These are phyloP conservation scores for Fraxinus ornus DNA, from an alignment of 305 asterid species.

Conservation along the genomic window DNA sequence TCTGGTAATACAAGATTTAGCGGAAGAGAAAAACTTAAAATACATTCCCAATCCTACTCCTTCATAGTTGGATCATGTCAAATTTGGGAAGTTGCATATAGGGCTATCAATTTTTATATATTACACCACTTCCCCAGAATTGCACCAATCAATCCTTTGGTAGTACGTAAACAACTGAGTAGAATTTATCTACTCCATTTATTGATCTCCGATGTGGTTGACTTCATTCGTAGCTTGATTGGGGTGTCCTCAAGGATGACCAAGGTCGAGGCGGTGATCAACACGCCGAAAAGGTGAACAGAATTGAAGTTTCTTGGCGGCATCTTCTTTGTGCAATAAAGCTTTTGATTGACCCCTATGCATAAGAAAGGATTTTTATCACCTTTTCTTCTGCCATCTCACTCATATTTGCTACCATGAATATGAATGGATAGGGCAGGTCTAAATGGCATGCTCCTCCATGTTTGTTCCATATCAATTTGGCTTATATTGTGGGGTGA, in stretches of 20 bases:
- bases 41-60: not conserved
- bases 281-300: not conserved
- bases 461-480: not conserved
- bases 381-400: not conserved
- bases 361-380: not conserved
- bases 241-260: not conserved
- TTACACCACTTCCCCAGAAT: not conserved
- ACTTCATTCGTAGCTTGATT: not conserved
- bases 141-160: not conserved
- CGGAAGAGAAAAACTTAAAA: not conserved
- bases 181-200: not conserved
- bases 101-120: not conserved
- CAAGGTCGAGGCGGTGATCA: not conserved
- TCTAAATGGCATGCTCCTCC: not conserved
- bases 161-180: not conserved
- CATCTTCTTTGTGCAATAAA: not conserved
- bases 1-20: slow-evolving; percentile 19
- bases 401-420: not conserved
- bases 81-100: not conserved
- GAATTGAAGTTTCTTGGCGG: not conserved
- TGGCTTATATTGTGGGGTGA: not conserved
- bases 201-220: not conserved
- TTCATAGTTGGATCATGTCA: not conserved
- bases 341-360: not conserved
- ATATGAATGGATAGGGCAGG: not conserved